A percentile compares a stretch with the other conserved stretches of the same genome.
phyloP scores from a whole-genome alignment of 2,329 filamentous ascomycete species.

The Scedosporium minutisporum region DNA sequence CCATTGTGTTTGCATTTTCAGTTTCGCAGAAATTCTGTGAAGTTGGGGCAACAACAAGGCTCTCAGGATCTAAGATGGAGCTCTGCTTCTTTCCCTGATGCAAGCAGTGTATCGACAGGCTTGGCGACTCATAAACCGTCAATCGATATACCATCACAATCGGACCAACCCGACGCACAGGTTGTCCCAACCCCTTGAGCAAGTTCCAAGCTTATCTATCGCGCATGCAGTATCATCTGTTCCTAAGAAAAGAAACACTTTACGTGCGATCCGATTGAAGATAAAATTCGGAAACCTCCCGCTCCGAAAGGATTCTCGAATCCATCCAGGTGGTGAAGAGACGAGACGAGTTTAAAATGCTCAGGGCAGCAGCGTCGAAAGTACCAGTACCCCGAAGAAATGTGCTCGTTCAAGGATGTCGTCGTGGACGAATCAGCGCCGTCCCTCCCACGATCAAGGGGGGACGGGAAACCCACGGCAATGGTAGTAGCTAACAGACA shows the following conservation, averaged over 20 bases:
- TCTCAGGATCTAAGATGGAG: background rate
- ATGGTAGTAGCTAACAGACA: background rate
- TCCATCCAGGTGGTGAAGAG: background rate
- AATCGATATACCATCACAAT: background rate
- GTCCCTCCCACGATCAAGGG: background rate
- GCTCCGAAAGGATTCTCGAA: background rate
- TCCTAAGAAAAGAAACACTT: background rate
- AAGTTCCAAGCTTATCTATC: background rate
- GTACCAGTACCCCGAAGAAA: background rate
- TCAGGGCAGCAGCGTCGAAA: background rate
- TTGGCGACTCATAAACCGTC: background rate
- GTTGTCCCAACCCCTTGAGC: background rate
- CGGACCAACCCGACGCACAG: background rate
- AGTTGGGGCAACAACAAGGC: background rate
- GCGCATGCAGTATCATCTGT: background rate
- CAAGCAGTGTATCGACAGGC: background rate
- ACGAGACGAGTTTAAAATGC: background rate
- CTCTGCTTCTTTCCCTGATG: background rate
- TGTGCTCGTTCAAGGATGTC: background rate
- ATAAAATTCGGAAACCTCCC: background rate
- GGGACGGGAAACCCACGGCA: background rate
- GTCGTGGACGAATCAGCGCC: background rate
- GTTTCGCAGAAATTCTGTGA: too few species aligned
- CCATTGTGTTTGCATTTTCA: too few species aligned
- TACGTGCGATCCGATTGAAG: background rate